Conservation (phyloP, 768 basidiomycete genomes). For the Phylloporus arenicola region DNA sequence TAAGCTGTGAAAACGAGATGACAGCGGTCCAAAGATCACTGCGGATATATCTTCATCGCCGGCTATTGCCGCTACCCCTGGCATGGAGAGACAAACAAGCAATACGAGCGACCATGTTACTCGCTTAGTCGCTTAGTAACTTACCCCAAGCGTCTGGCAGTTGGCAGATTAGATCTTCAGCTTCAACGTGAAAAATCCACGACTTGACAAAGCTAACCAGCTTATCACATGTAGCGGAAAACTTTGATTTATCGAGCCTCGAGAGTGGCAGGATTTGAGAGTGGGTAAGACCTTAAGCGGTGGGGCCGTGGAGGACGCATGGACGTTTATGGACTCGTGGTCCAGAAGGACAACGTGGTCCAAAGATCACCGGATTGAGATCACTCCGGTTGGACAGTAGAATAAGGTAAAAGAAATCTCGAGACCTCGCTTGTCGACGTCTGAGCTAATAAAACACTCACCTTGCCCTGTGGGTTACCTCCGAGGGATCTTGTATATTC, state of each 20-base stretch:
- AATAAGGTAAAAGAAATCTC: not conserved
- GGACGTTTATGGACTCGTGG: too few species aligned
- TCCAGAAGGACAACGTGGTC: not conserved
- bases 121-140: too few species aligned
- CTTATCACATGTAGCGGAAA: not conserved
- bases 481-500: not conserved
- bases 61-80: slow-evolving; percentile 8
- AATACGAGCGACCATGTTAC: not conserved
- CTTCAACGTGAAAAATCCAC: too few species aligned
- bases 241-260: slow-evolving; percentile 6
- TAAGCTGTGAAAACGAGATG: slow-evolving; percentile 10
- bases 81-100: not conserved
- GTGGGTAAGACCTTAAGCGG: not conserved
- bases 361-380: not conserved
- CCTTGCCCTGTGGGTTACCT: not conserved
- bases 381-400: not conserved
- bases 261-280: slow-evolving; percentile 7
- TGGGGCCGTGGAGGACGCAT: not conserved
- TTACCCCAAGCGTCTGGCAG: too few species aligned
- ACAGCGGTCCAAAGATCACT: not conserved
- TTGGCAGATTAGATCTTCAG: too few species aligned
- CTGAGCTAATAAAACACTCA: not conserved
- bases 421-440: not conserved
- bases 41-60: slow-evolving; percentile 5
- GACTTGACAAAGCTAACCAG: too few species aligned